Conservation (phyloP, 1,139 yeast species). For the Saccharomyces hybrid region DNA sequence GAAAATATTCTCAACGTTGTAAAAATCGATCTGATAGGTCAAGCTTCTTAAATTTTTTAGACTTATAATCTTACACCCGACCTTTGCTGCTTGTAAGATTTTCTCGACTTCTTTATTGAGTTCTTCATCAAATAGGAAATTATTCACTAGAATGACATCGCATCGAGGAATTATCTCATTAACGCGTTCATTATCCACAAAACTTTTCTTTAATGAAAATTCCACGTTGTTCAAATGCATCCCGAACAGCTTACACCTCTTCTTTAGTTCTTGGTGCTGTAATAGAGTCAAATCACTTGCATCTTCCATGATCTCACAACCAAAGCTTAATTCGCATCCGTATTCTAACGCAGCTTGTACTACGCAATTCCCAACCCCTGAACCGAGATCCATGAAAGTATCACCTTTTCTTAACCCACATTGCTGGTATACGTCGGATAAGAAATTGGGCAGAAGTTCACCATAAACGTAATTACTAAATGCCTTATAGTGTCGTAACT, state of each 20-base stretch:
- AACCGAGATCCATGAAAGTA: slow-evolving; percentile 77
- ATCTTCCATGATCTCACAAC: slow-evolving; percentile 82
- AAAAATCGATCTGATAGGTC: slow-evolving; percentile 47
- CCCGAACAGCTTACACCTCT: slow-evolving; percentile 58
- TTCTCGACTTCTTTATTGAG: slow-evolving; percentile 64
- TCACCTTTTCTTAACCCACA: slow-evolving; percentile 49
- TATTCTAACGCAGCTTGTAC: slow-evolving; percentile 84
- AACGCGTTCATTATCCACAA: slow-evolving; percentile 58
- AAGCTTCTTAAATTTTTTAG: slow-evolving; percentile 56
- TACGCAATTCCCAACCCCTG: slow-evolving; percentile 91
- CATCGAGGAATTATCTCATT: slow-evolving; percentile 50
- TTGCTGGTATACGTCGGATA: slow-evolving; percentile 59
- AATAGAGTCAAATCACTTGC: slow-evolving; percentile 62
- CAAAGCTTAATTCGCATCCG: slow-evolving; percentile 71
- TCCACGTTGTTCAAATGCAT: slow-evolving; percentile 48
- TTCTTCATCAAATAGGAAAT: slow-evolving; percentile 71
- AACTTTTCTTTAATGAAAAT: slow-evolving; percentile 61
- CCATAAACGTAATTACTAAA: slow-evolving; percentile 91
- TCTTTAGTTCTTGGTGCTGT: slow-evolving; percentile 52
- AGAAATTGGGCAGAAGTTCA: slow-evolving; percentile 73
- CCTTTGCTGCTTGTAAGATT: slow-evolving; percentile 53
- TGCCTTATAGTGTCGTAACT: slow-evolving; percentile 67
- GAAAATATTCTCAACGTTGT: slow-evolving; percentile 51
- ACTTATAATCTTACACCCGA: slow-evolving; percentile 74
- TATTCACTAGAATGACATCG: slow-evolving; percentile 71